Conservation (phyloP, 148 eudicot species). For the Vaccinium myrtillus region DNA sequence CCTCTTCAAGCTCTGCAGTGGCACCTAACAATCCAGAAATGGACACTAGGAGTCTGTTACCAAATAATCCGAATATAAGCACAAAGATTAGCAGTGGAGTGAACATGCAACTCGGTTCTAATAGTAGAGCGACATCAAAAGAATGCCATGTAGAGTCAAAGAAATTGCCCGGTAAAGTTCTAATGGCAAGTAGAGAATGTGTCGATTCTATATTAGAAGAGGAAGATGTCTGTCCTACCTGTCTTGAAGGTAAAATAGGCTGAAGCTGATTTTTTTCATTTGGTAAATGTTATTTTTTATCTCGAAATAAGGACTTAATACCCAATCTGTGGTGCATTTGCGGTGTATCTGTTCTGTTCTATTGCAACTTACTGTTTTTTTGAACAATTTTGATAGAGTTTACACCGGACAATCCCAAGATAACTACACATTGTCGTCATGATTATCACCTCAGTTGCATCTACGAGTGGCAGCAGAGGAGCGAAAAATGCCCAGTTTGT, state of each 20-base stretch:
- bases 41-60: background rate
- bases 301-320: background rate
- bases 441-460: conserved; percentile 40
- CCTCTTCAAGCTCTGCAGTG: conserved; percentile 16
- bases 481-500: conserved; percentile 33
- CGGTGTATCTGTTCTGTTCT: background rate
- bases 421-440: conserved; percentile 26
- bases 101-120: background rate
- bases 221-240: conserved; percentile 37
- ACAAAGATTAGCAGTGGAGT: background rate
- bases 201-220: conserved; percentile 11
- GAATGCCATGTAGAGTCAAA: background rate
- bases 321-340: background rate
- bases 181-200: background rate
- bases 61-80: background rate
- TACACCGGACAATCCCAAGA: conserved; percentile 34
- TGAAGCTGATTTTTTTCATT: background rate
- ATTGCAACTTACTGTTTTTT: background rate
- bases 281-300: no score
- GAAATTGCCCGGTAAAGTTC: background rate
- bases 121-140: background rate
- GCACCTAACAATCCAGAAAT: conserved; percentile 3
- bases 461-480: conserved; percentile 41
- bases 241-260: conserved; percentile 34
- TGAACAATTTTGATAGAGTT: conserved; percentile 23